Percentiles rank a stretch among this genome's conserved stretches.
phyloP scores from a whole-genome alignment of 2,329 filamentous ascomycete genomes.

The Claviceps spartinae region DNA sequence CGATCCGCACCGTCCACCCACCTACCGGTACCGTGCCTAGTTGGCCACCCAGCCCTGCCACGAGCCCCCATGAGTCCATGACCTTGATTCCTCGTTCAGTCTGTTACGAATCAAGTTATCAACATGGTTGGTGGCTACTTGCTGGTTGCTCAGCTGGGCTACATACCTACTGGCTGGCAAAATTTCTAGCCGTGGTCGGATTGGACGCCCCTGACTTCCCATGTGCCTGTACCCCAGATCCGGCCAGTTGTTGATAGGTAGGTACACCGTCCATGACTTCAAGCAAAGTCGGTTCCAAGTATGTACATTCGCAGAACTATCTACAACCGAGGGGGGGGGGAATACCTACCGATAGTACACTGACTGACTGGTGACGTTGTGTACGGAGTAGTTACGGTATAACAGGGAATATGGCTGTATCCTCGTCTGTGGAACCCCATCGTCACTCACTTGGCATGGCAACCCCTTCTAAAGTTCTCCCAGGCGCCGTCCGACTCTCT shows the following conservation, averaged over 20 bases:
- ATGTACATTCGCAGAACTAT: too few species aligned
- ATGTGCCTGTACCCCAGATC: background rate
- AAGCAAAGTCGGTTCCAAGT: background rate
- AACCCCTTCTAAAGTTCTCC: background rate
- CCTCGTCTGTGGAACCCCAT: slow-evolving; percentile 5
- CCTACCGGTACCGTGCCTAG: background rate
- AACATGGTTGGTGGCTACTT: too few species aligned
- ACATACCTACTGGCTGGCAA: too few species aligned
- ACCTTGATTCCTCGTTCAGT: background rate
- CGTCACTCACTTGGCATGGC: background rate
- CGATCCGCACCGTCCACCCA: background rate
- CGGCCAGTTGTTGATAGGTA: background rate
- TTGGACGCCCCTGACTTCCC: too few species aligned
- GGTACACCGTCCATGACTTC: background rate
- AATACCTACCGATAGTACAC: background rate
- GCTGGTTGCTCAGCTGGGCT: too few species aligned
- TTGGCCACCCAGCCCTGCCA: background rate
- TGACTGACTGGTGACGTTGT: background rate
- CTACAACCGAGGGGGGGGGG: background rate
- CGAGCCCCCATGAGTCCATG: background rate
- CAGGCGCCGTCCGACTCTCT: background rate
- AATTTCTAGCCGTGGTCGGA: too few species aligned
- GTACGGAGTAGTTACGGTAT: background rate
- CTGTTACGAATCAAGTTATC: too few species aligned
- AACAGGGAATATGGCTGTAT: background rate